These are phyloP conservation scores for Hibiscus trionum DNA, from an alignment of 345 rosid genomes.

Conservation along the genomic window DNA sequence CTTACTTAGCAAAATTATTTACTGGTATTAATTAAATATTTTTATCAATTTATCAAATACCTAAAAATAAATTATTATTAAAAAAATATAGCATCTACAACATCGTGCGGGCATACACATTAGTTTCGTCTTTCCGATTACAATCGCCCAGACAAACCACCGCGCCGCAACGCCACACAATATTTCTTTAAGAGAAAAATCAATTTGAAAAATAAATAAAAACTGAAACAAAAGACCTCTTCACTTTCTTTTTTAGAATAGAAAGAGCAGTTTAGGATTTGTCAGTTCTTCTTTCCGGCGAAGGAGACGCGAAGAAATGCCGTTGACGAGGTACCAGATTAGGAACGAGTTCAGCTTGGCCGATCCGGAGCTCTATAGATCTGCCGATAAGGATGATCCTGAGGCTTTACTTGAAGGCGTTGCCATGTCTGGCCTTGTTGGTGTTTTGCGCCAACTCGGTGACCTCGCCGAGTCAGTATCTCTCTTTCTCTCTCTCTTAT, in stretches of 20 bases:
- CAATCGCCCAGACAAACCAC: too few relatives aligned
- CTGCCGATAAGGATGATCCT: slow-evolving; percentile 93
- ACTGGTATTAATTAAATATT: background rate
- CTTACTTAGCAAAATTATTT: too few relatives aligned
- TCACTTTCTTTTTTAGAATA: background rate
- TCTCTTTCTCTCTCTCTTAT: background rate
- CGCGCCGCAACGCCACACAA: too few relatives aligned
- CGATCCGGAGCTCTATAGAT: slow-evolving; percentile 82
- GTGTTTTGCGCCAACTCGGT: slow-evolving; percentile 96
- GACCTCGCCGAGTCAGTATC: slow-evolving; percentile 95
- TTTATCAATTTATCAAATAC: too few relatives aligned
- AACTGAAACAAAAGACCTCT: too few relatives aligned
- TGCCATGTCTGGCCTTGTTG: slow-evolving; percentile 97
- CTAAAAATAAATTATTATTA: too few relatives aligned
- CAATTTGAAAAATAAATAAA: too few relatives aligned
- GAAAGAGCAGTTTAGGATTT: slow-evolving; percentile 11
- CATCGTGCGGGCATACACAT: too few relatives aligned
- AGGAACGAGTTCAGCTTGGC: slow-evolving; percentile 83
- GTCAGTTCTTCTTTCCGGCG: background rate
- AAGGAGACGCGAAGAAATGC: slow-evolving; percentile 37
- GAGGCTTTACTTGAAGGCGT: slow-evolving; percentile 93
- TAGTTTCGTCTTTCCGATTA: too few relatives aligned
- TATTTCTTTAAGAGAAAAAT: too few relatives aligned
- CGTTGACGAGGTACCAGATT: slow-evolving; percentile 78
- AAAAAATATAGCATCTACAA: too few relatives aligned